A percentile compares a stretch with the other conserved stretches of the same genome.
Conservation (phyloP, 2,329 filamentous ascomycete genomes). For the Mycosphaerelloides madeirae region DNA sequence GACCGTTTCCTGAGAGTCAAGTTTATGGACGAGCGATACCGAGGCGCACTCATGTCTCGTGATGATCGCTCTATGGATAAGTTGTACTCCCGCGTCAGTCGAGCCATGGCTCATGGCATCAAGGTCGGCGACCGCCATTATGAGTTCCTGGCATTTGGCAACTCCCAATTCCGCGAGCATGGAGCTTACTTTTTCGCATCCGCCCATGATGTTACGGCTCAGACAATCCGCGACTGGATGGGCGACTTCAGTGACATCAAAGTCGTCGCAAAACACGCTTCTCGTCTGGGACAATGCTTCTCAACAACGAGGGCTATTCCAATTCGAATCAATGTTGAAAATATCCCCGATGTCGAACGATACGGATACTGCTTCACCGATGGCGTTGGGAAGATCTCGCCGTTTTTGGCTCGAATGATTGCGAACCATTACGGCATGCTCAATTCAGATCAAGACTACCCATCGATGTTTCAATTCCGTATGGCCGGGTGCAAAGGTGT, state of each 20-base stretch:
- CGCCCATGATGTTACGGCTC: slow-evolving; percentile 60
- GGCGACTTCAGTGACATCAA: slow-evolving; percentile 77
- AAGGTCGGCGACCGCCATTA: slow-evolving; percentile 75
- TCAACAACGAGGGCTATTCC: slow-evolving; percentile 79
- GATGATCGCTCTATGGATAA: slow-evolving; percentile 34
- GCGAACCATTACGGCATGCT: slow-evolving; percentile 63
- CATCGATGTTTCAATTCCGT: slow-evolving; percentile 87
- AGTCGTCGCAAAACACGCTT: slow-evolving; percentile 82
- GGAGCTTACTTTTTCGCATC: slow-evolving; percentile 90
- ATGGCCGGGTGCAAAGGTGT: slow-evolving; percentile 91
- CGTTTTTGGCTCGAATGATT: slow-evolving; percentile 68
- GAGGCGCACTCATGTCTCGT: slow-evolving; percentile 36
- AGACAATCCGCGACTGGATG: slow-evolving; percentile 80
- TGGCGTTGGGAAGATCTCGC: slow-evolving; percentile 88
- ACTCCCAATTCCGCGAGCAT: slow-evolving; percentile 88
- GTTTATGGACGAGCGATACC: slow-evolving; percentile 74
- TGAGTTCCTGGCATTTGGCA: slow-evolving; percentile 89
- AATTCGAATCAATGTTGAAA: slow-evolving; percentile 53
- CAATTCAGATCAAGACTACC: slow-evolving; percentile 48
- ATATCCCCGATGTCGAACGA: slow-evolving; percentile 64
- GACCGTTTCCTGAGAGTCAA: slow-evolving; percentile 86
- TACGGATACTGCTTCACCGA: slow-evolving; percentile 77
- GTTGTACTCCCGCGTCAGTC: slow-evolving; percentile 68
- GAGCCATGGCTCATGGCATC: slow-evolving; percentile 72
- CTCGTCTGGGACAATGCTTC: slow-evolving; percentile 89